Percentiles rank a stretch among this genome's conserved stretches.
phyloP scores from a whole-genome alignment of 768 basidiomycete species.

The Hericium rajendrae region DNA sequence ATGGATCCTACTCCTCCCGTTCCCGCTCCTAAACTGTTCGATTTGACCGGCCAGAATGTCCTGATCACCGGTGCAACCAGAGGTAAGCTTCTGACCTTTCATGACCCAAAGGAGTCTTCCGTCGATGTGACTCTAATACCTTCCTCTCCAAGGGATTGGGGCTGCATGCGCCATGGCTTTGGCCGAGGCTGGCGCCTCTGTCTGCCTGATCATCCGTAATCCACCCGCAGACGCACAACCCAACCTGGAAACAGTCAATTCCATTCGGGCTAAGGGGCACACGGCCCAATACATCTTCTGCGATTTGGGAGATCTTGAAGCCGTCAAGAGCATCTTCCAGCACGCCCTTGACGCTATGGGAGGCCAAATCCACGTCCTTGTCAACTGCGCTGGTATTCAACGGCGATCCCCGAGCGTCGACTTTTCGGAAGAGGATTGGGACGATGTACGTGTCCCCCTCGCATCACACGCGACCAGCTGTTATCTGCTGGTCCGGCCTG shows the following conservation, averaged over 20 bases:
- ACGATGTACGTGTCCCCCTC: conserved; percentile 42
- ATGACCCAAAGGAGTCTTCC: conserved; percentile 2
- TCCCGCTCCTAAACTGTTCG: conserved; percentile 52
- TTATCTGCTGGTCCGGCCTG: conserved; percentile 2
- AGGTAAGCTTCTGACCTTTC: conserved; percentile 33
- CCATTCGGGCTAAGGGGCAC: conserved; percentile 28
- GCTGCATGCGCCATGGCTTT: conserved; percentile 45
- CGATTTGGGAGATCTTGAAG: conserved; percentile 42
- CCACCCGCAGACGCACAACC: conserved; percentile 25
- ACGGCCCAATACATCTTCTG: conserved; percentile 38
- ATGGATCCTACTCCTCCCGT: conserved; percentile 48
- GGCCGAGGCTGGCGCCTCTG: conserved; percentile 42
- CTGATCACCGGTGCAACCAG: conserved; percentile 77
- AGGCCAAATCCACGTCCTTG: conserved; percentile 48
- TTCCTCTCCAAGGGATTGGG: conserved; percentile 35
- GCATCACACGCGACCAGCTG: conserved; percentile 1
- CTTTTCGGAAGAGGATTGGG: conserved; percentile 62
- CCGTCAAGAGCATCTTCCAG: conserved; percentile 40
- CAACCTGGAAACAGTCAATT: conserved; percentile 26
- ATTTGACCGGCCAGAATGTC: conserved; percentile 53
- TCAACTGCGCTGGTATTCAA: conserved; percentile 63
- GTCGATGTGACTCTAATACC: not conserved
- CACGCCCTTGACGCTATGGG: conserved; percentile 40
- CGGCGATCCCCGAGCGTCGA: conserved; percentile 50
- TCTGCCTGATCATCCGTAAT: conserved; percentile 40